Evolutionary conservation across 2,329 filamentous ascomycete genomes (phyloP), one percentile per base, ranked within the genome.

Genomic region (Pleochaeta shiraiana): DNA sequence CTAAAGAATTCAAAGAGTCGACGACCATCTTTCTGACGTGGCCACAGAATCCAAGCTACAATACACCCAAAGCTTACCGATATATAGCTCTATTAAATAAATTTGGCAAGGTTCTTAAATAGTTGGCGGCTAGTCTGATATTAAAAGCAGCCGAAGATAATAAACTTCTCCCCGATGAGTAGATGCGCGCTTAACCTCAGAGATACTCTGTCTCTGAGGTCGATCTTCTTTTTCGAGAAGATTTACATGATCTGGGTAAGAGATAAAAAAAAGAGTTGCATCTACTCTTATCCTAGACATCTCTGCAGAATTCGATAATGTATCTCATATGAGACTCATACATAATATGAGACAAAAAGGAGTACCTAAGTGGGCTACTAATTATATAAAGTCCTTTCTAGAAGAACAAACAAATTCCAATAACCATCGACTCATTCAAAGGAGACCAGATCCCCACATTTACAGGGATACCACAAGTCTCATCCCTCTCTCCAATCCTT

Each of bases 31-130:
- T 63, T 14, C 28, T 63, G 16, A 28, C 37, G 31, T 45, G 47
- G 24, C 60, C 37, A 47, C 60, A 63, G 28, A 63, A 63, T 21
- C 60, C 37, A n/a, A 63, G 60, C 19, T 31, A 63, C 34, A 21
- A 63, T 26, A 63, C 60, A 24, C 24, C 37, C 30, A 63, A 63
- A 24, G 26, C 21, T 16, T 63, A 63, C 31, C 34, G 60, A n/a
- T 37, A 34, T 7, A 63, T 63, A 47, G 37, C 24, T 14, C 37
- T 63, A 6, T 21, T 63, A 24, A 63, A 63, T 28, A 47, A 1
- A 47, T 12, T 63, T 9, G 37, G 37, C 30, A 63, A 45, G 39
- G 9, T 47, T 16, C 33, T 47, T 6, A 37, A 63, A 43, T 45
- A 47, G 31, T 21, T 63, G 26, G 24, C 47, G 16, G 33, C 31